Base-by-base conservation (phyloP, 805 yeast species). In the Peterozyma xylosa region DNA sequence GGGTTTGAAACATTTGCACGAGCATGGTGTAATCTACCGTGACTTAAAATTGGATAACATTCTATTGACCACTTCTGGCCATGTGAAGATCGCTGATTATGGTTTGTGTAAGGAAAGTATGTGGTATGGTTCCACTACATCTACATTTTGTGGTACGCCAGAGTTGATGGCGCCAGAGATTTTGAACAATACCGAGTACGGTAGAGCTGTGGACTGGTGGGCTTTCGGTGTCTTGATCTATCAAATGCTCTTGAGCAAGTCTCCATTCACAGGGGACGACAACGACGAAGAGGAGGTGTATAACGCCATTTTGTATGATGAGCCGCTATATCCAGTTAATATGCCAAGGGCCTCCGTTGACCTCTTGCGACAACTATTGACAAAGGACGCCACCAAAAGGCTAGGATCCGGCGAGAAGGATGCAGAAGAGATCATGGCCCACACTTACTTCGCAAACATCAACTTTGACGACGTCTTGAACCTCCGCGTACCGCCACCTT, bases 131-230 rank as follows among this genome's bases (percentile, higher is more conserved):
- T 79, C 75, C 53, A 87, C 90, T 15, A 93, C 97, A 0, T 82
- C 87, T 4, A 93, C 99, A 0, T 93, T 91, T 69, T 93, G 99
- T 70, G 99, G 99, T 54, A 93, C 99, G 2, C 99, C 99, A 0
- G 99, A 93, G 63, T 86, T 93, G 53, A 93, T 93, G 96, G 99
- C 99, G 1, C 99, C 99, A 0, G 99, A 93, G 64, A 91, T 93
- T 52, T 71, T 93, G 57, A 82, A 87, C 50, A 98, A 93, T 43
- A 95, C 90, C 62, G 85, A 82, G 47, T 93, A 93, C 57, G 93
- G 89, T 42, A 80, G 95, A 57, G 85, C 93, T 35, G 99, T 93
- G 43, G 99, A 93, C 66, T 93, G 99, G 99, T 93, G 99, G 99
- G 98, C 99, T 1, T 88, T 90, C 71, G 99, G 99, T 46, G 98